These are phyloP conservation scores for Cenococcum geophilum DNA, from an alignment of 495 filamentous ascomycete genomes.

Conservation along the genomic window DNA sequence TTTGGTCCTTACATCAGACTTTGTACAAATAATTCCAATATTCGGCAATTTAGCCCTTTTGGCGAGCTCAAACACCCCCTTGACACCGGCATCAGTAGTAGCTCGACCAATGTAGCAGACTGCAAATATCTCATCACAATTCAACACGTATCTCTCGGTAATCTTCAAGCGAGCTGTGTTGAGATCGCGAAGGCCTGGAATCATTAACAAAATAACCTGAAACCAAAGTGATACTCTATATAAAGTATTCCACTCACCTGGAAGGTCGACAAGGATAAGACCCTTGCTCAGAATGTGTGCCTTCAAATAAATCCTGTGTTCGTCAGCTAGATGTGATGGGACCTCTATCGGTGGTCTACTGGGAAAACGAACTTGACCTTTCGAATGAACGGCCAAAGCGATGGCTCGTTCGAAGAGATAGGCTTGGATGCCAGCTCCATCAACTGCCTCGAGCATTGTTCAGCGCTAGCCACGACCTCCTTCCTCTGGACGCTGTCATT, in stretches of 20 bases:
- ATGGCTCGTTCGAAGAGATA: conserved; percentile 2
- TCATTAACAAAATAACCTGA: background rate
- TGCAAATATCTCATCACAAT: conserved; percentile 41
- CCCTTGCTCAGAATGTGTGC: conserved; percentile 40
- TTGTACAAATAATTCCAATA: conserved; percentile 41
- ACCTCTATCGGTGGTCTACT: background rate
- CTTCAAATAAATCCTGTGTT: conserved; percentile 34
- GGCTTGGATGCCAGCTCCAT: conserved; percentile 35
- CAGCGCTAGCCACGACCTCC: conserved; percentile 7
- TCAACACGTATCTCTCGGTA: conserved; percentile 38
- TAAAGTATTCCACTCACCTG: conserved; percentile 21
- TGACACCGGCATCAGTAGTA: conserved; percentile 34
- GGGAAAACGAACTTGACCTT: conserved; percentile 35
- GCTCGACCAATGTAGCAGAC: conserved; percentile 36
- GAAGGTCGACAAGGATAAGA: conserved; percentile 41
- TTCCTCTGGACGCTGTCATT: background rate
- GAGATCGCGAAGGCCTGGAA: conserved; percentile 36
- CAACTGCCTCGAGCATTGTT: conserved; percentile 31
- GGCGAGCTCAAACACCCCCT: conserved; percentile 36
- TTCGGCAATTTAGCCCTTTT: conserved; percentile 34
- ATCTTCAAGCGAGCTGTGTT: conserved; percentile 39
- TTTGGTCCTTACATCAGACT: conserved; percentile 35
- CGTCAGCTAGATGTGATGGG: background rate
- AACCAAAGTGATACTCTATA: background rate
- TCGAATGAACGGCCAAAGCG: conserved; percentile 39